Evolutionary conservation across 768 basidiomycete genomes (phyloP).

Genomic region (Psilocybe sp.): DNA sequence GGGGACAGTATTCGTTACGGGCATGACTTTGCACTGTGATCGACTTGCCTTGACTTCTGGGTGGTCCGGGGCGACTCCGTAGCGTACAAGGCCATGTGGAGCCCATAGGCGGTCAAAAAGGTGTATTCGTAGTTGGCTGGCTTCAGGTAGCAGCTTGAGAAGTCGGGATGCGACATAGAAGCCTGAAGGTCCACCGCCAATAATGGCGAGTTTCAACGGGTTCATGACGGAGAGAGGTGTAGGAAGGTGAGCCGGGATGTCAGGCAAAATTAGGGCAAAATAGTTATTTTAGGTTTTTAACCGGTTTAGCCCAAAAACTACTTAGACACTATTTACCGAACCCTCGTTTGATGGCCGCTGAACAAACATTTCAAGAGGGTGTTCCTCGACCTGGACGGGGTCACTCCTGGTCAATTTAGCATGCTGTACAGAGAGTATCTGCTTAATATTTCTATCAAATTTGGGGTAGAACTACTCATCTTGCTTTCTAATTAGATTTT

Average conservation of each 20-base stretch:
- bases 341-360: too few species aligned
- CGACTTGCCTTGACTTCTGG: slow-evolving; percentile 87
- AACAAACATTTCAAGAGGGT: too few species aligned
- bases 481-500: too few species aligned
- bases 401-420: too few species aligned
- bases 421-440: too few species aligned
- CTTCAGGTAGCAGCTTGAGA: slow-evolving; percentile 56
- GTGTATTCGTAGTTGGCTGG: slow-evolving; percentile 55
- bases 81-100: slow-evolving; percentile 92
- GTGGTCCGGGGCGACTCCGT: slow-evolving; percentile 97
- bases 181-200: slow-evolving; percentile 95
- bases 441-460: too few species aligned
- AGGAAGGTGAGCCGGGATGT: not conserved
- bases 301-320: too few species aligned
- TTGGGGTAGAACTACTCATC: too few species aligned
- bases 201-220: slow-evolving; percentile 74
- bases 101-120: slow-evolving; percentile 92
- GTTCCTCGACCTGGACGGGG: too few species aligned
- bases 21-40: not conserved
- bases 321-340: too few species aligned
- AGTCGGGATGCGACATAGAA: slow-evolving; percentile 91
- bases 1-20: slow-evolving; percentile 2
- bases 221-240: slow-evolving; percentile 10
- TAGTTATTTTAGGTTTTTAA: too few species aligned
- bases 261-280: too few species aligned